phyloP scores from a whole-genome alignment of 2,329 filamentous ascomycete genomes.

The Colletotrichum sublineola region DNA sequence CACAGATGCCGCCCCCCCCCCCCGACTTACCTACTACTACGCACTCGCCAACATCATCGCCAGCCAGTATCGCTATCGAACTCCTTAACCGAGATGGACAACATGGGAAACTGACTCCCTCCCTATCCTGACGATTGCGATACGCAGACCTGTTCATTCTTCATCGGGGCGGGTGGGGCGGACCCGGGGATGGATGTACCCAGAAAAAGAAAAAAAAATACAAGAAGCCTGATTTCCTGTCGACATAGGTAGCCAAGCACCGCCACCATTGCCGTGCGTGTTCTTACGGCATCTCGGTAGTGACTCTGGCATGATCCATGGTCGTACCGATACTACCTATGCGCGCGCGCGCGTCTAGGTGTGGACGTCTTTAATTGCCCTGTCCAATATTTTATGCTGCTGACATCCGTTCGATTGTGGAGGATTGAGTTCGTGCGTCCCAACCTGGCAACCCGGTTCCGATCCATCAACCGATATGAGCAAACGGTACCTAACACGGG shows the following conservation, averaged over 20 bases:
- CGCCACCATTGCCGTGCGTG: neutral
- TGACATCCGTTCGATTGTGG: neutral
- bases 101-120: neutral
- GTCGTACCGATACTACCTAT: neutral
- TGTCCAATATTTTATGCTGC: neutral
- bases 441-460: conserved; percentile 29
- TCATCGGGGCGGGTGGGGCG: neutral
- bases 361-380: neutral
- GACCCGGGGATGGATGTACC: neutral
- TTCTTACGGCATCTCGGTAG: conserved; percentile 1
- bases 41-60: neutral
- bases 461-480: conserved; percentile 36
- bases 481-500: conserved; percentile 28
- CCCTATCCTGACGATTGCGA: neutral
- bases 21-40: neutral
- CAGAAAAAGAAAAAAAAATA: neutral
- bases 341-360: neutral
- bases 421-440: conserved; percentile 36
- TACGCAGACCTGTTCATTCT: neutral
- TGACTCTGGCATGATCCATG: neutral
- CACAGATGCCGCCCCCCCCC: neutral
- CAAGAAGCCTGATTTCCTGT: neutral
- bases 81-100: too few species aligned
- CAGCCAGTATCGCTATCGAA: neutral
- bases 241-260: neutral